Evolutionary conservation across 108 stramenopile genomes (phyloP).

Genomic region (Poteriospumella lacustris): DNA sequence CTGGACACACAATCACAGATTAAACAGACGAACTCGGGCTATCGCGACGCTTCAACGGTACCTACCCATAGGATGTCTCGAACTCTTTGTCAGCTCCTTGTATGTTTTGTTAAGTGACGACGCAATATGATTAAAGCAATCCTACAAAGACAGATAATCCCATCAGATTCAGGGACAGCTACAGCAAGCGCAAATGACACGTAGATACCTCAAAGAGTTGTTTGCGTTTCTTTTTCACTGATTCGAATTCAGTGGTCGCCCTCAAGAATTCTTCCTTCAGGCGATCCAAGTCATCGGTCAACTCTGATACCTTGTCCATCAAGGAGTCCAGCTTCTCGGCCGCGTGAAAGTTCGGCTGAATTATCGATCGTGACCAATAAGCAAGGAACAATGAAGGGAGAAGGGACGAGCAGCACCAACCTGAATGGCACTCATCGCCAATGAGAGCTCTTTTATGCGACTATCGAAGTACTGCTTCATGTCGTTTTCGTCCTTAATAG

Average conservation of each 20-base stretch:
- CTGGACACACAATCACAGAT: not conserved
- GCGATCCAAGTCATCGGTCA: conserved; percentile 67
- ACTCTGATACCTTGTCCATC: not conserved
- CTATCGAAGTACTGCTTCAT: conserved; percentile 71
- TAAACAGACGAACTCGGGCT: not conserved
- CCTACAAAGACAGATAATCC: conserved; percentile 72
- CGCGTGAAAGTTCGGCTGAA: conserved; percentile 23
- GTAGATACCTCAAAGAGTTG: conserved; percentile 66
- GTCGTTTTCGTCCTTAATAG: conserved; percentile 65
- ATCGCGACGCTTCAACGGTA: not conserved
- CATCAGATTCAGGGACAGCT: too few species aligned
- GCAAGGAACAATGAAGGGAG: too few species aligned
- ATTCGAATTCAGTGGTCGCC: conserved; percentile 68
- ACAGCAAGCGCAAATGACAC: too few species aligned
- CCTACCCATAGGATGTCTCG: conserved; percentile 78
- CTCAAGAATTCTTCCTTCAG: conserved; percentile 66
- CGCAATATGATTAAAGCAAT: conserved; percentile 77
- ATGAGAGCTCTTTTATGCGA: conserved; percentile 59
- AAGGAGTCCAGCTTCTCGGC: not conserved
- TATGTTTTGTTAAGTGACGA: conserved; percentile 82
- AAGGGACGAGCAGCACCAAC: too few species aligned
- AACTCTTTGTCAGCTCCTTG: conserved; percentile 82
- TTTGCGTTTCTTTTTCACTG: conserved; percentile 63
- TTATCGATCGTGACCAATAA: too few species aligned
- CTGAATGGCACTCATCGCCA: too few species aligned